Conservation (phyloP, 2,329 filamentous ascomycete species). For the Paradendryphiella salina region DNA sequence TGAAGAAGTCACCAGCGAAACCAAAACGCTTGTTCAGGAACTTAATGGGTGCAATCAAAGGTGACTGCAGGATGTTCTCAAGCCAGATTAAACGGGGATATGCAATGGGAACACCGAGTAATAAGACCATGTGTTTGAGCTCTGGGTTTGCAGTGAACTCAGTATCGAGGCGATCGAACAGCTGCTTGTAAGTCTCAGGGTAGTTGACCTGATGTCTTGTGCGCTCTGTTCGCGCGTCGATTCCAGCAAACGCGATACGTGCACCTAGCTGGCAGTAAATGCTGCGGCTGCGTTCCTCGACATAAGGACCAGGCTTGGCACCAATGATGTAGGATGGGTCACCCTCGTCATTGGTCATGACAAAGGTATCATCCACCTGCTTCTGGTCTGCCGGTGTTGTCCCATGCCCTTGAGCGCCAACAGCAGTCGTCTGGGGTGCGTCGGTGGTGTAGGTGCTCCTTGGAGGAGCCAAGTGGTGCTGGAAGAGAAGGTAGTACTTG, state of each 20-base stretch:
- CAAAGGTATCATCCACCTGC: constrained; percentile 75
- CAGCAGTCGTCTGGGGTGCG: constrained; percentile 58
- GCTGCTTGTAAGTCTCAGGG: constrained; percentile 62
- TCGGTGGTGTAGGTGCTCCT: constrained; percentile 83
- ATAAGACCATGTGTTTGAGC: constrained; percentile 65
- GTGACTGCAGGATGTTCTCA: constrained; percentile 86
- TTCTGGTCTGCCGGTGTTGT: constrained; percentile 64
- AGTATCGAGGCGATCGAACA: constrained; percentile 59
- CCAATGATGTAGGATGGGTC: constrained; percentile 81
- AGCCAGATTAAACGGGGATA: constrained; percentile 85
- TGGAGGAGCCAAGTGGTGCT: constrained; percentile 81
- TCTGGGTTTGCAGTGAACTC: constrained; percentile 59
- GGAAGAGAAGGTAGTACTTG: constrained; percentile 68
- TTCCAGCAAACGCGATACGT: constrained; percentile 65
- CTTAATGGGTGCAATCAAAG: constrained; percentile 84
- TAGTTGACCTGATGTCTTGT: constrained; percentile 95
- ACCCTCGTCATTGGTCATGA: constrained; percentile 60
- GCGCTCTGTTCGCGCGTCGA: constrained; percentile 68
- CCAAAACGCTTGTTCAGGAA: constrained; percentile 90
- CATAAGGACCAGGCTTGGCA: constrained; percentile 68
- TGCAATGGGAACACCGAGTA: constrained; percentile 72
- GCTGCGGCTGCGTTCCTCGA: constrained; percentile 63
- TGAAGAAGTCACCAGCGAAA: constrained; percentile 82
- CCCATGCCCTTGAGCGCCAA: constrained; percentile 57
- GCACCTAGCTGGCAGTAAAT: constrained; percentile 67